These are phyloP conservation scores for Jackrogersella minutella DNA, from an alignment of 495 filamentous ascomycete genomes.

Conservation along the genomic window DNA sequence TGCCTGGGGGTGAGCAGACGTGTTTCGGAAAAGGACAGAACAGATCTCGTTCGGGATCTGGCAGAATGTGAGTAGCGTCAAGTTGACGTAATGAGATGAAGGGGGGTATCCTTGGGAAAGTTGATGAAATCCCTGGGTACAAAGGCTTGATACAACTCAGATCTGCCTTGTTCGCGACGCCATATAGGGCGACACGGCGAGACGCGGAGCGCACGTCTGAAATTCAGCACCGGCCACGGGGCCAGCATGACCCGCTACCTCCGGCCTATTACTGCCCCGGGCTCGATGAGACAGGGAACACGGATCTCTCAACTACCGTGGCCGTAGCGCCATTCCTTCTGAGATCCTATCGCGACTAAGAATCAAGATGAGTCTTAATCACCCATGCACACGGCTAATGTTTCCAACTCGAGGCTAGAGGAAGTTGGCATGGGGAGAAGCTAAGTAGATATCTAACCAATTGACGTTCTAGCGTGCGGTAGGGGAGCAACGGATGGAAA, in stretches of 20 bases:
- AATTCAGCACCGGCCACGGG: not conserved
- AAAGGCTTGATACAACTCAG: not conserved
- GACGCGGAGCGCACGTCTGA: not conserved
- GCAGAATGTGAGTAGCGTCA: slow-evolving; percentile 7
- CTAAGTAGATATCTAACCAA: not conserved
- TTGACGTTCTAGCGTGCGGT: not conserved
- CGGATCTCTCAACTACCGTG: slow-evolving; percentile 2
- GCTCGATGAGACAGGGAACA: slow-evolving; percentile 5
- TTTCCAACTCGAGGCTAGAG: not conserved
- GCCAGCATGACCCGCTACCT: not conserved
- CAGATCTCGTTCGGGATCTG: slow-evolving; percentile 31
- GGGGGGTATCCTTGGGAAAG: no score
- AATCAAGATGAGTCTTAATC: no score
- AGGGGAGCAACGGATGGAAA: not conserved
- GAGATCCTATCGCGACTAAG: not conserved
- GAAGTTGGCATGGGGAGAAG: not conserved
- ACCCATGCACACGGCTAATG: not conserved
- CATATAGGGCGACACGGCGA: not conserved
- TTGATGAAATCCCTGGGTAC: no score
- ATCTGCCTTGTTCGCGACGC: not conserved
- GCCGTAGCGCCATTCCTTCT: not conserved
- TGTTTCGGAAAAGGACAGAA: slow-evolving; percentile 21
- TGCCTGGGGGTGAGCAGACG: slow-evolving; percentile 5
- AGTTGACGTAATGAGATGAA: not conserved
- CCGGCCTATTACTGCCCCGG: not conserved